A percentile compares a stretch with the other conserved stretches of the same genome.
Conservation (phyloP, 345 rosid species). For the Durio zibethinus region DNA sequence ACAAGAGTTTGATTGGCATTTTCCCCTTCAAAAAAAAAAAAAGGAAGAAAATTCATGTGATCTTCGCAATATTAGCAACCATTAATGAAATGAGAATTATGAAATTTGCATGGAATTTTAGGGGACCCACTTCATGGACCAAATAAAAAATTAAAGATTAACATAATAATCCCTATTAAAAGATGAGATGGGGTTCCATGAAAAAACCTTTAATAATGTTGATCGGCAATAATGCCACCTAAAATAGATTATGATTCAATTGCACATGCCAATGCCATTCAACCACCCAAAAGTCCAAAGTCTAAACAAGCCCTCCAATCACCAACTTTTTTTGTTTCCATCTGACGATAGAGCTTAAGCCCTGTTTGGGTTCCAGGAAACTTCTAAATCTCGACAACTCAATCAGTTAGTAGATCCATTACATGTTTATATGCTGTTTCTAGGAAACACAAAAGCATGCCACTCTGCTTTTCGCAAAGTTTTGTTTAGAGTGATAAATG, state of each 20-base stretch:
- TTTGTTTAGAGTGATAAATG: background rate
- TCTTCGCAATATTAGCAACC: background rate
- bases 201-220: background rate
- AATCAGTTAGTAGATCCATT: conserved; percentile 2
- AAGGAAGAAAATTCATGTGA: background rate
- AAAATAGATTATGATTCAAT: background rate
- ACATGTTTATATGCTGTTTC: background rate
- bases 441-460: background rate
- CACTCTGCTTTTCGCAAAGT: background rate
- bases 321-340: conserved; percentile 28
- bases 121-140: background rate
- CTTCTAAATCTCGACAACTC: conserved; percentile 22
- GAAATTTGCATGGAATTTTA: background rate
- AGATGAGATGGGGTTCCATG: conserved; percentile 19
- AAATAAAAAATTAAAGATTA: background rate
- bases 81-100: background rate
- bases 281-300: background rate
- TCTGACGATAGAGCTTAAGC: conserved; percentile 12
- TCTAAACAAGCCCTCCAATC: conserved; percentile 12
- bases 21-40: background rate
- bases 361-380: conserved; percentile 21
- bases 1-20: conserved; percentile 3
- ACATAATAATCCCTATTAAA: background rate
- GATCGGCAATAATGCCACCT: conserved; percentile 15
- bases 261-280: conserved; percentile 22